Base-by-base conservation (phyloP, 2,329 filamentous ascomycete species). In the Calonectria crousiana region DNA sequence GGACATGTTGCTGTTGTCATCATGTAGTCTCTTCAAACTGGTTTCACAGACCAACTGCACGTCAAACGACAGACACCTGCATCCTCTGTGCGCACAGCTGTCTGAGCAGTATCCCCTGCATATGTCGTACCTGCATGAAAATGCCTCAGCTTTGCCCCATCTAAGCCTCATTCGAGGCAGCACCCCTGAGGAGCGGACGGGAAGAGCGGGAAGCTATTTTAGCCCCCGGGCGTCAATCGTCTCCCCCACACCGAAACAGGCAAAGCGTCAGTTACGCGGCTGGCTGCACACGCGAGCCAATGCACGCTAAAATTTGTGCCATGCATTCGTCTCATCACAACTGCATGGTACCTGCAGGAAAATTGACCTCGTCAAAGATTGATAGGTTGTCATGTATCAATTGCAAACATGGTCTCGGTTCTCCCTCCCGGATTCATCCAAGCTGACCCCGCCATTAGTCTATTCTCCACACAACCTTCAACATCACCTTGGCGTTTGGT, bases 261-360 rank as follows among this genome's bases (percentile, higher is more conserved):
- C 32, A 26, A 60, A n/a, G 53, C 36, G 34, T 4, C 53, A 16
- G n/a, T 36, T 36, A 16, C 16, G 53, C 11, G 53, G 53, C 53
- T 60, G 53, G 53, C 53, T 60, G 53, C 53, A 34, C 53, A 60
- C 53, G 53, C 53, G 34, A 60, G n/a, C 53, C 53, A 60, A 38
- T 38, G 53, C 53, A 23, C 32, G 34, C 53, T 58, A 38, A 60
- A 38, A 2, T 23, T 10, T 34, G 30, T 36, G 53, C 10, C 20
- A 58, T 26, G 53, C 34, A 20, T 34, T 18, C 8, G 32, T 38
- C 34, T 38, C 32, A 60, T 60, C 32, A 60, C 32, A 60, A 60
- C 14, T 38, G 53, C 32, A 28, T 60, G 53, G 53, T 60, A 26
- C 53, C 53, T 38, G 53, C 53, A 60, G 53, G 11, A 34, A n/a